These are phyloP conservation scores for Houttuynia cordata DNA, from an alignment of 164 flowering plant species.

Conservation along the genomic window DNA sequence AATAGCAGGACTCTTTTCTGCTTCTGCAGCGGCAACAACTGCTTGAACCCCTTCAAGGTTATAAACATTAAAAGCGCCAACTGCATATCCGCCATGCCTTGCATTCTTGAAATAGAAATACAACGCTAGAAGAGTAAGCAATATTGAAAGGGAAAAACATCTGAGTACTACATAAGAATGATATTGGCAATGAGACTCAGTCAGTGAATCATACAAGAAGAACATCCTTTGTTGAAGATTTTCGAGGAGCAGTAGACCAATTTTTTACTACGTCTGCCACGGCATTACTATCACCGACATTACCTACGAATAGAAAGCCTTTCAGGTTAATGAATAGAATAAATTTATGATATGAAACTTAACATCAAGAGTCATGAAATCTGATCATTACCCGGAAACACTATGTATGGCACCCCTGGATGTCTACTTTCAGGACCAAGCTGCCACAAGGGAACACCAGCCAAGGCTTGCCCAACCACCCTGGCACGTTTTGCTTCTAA, in stretches of 20 bases:
- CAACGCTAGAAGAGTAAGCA: conserved; percentile 5
- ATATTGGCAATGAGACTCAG: neutral
- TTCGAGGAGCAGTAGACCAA: conserved; percentile 61
- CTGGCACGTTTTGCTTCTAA: conserved; percentile 74
- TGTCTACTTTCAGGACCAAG: conserved; percentile 92
- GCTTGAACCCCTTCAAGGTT: conserved; percentile 96
- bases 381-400: conserved; percentile 67
- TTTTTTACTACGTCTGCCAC: conserved; percentile 74
- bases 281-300: conserved; percentile 82
- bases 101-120: conserved; percentile 48
- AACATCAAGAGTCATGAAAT: no score
- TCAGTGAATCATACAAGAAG: conserved; percentile 48
- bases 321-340: neutral
- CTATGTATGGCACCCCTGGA: conserved; percentile 94
- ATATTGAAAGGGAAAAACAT: neutral
- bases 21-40: conserved; percentile 97
- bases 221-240: conserved; percentile 67
- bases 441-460: conserved; percentile 98
- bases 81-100: conserved; percentile 79
- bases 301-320: conserved; percentile 34
- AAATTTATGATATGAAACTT: neutral
- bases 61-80: conserved; percentile 97
- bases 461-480: conserved; percentile 88
- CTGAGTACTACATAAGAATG: neutral
- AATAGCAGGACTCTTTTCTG: conserved; percentile 87